Evolutionary conservation across 768 basidiomycete species (phyloP).

Genomic region (Calocera viscosa): DNA sequence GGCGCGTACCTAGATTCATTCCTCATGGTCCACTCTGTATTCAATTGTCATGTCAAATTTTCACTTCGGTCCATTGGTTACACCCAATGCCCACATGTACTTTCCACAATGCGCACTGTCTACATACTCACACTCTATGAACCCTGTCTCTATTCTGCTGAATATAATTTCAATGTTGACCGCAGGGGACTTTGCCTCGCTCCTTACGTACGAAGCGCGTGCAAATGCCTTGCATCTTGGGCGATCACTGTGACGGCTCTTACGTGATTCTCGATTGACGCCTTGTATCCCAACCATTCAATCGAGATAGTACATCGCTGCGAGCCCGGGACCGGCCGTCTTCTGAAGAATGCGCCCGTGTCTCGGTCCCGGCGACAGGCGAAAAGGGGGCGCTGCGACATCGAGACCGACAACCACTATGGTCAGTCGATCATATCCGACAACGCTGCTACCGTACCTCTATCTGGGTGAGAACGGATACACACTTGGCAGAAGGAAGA

Average conservation of each 20-base stretch:
- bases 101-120: not conserved
- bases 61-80: not conserved
- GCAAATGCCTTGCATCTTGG: not conserved
- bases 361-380: not conserved
- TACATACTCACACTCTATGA: not conserved
- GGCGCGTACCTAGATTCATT: not conserved
- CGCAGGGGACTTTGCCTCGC: not conserved
- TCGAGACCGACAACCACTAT: not conserved
- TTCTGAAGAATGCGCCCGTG: not conserved
- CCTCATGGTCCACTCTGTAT: not conserved
- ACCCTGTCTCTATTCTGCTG: not conserved
- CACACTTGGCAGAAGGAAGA: not conserved
- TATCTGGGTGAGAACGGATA: not conserved
- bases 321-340: not conserved
- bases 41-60: slow-evolving; percentile 1
- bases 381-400: not conserved
- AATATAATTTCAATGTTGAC: slow-evolving; percentile 4
- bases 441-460: not conserved
- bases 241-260: not conserved
- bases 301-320: not conserved
- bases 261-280: slow-evolving; percentile 2
- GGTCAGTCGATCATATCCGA: not conserved
- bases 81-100: not conserved
- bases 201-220: not conserved
- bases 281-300: not conserved